These are phyloP conservation scores for Collybia nuda DNA, from an alignment of 768 basidiomycete species.

Conservation along the genomic window DNA sequence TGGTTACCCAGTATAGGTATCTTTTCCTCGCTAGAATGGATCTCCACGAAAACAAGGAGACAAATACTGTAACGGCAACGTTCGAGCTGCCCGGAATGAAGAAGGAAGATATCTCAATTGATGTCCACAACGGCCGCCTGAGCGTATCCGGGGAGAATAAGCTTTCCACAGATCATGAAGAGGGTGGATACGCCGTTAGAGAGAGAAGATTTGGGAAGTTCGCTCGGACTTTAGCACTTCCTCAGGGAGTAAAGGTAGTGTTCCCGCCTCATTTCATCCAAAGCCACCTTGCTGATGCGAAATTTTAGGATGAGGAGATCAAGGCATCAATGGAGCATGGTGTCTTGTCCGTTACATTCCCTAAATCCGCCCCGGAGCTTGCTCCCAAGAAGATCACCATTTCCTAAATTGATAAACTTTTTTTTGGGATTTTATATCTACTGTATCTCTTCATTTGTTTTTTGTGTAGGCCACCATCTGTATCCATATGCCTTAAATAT, in stretches of 20 bases:
- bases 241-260: conserved; percentile 44
- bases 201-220: conserved; percentile 49
- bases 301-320: conserved; percentile 9
- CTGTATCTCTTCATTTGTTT: too few species aligned
- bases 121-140: conserved; percentile 43
- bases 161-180: conserved; percentile 25
- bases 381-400: conserved; percentile 2
- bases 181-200: conserved; percentile 34
- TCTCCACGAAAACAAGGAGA: conserved; percentile 38
- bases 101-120: conserved; percentile 43
- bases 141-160: conserved; percentile 43
- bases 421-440: too few species aligned
- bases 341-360: conserved; percentile 8
- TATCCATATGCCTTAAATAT: too few species aligned
- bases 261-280: background rate
- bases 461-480: too few species aligned
- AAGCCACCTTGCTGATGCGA: background rate
- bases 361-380: conserved; percentile 4
- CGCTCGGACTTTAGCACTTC: conserved; percentile 44
- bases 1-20: background rate
- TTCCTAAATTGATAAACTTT: background rate
- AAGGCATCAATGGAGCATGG: conserved; percentile 10
- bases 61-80: conserved; percentile 42
- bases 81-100: conserved; percentile 58
- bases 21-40: conserved; percentile 37